Percentiles rank a stretch among this genome's conserved stretches.
These are phyloP conservation scores for Psilocybe subaeruginosa DNA, from an alignment of 768 basidiomycete genomes.

Conservation along the genomic window DNA sequence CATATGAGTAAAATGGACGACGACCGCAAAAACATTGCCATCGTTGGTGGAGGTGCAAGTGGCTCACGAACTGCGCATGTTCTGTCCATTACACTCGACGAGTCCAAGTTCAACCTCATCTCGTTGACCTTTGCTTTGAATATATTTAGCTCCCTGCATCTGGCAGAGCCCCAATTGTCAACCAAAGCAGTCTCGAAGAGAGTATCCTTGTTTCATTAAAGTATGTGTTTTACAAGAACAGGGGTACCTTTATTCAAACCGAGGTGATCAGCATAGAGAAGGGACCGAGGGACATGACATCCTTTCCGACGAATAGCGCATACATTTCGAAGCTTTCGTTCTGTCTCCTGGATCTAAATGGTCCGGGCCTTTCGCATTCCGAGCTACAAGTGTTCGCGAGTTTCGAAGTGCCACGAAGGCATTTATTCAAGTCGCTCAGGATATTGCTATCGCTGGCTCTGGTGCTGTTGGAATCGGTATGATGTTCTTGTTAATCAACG, in stretches of 20 bases:
- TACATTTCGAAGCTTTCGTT: constrained; percentile 54
- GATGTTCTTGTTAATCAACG: constrained; percentile 3
- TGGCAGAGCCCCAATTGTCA: constrained; percentile 49
- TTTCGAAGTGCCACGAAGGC: constrained; percentile 29
- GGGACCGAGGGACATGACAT: constrained; percentile 44
- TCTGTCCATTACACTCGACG: constrained; percentile 50
- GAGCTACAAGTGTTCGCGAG: constrained; percentile 25
- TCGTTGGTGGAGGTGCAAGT: constrained; percentile 57
- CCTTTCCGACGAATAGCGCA: constrained; percentile 45
- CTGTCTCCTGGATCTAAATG: constrained; percentile 56
- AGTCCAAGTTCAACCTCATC: constrained; percentile 45
- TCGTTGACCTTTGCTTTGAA: constrained; percentile 51
- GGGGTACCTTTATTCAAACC: constrained; percentile 41
- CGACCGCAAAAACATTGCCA: constrained; percentile 36
- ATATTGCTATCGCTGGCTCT: constrained; percentile 55
- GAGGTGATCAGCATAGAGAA: constrained; percentile 27
- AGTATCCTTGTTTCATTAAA: constrained; percentile 45
- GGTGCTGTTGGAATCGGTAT: constrained; percentile 54
- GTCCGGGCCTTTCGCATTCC: constrained; percentile 37
- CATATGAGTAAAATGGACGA: constrained; percentile 18
- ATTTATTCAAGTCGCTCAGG: constrained; percentile 33
- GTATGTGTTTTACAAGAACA: constrained; percentile 43
- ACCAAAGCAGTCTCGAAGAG: constrained; percentile 34
- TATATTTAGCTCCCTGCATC: constrained; percentile 46
- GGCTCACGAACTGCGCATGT: constrained; percentile 42